Percentiles rank a stretch among this genome's conserved stretches.
Conservation (phyloP, 768 basidiomycete genomes). For the Tylopilus subfusipes region DNA sequence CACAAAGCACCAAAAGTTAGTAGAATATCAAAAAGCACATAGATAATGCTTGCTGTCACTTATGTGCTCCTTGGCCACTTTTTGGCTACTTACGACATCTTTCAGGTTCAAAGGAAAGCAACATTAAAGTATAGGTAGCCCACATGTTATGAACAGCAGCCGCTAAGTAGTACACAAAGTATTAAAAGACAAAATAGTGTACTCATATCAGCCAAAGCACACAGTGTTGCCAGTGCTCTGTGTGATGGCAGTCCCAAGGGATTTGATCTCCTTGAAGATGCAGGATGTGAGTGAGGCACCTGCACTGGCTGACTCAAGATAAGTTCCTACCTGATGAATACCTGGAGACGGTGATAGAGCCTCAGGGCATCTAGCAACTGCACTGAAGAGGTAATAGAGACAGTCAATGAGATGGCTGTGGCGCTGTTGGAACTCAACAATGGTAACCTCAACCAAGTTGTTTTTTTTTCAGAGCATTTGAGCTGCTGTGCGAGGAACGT, state of each 20-base stretch:
- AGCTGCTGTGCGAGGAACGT: conserved; percentile 80
- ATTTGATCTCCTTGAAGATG: conserved; percentile 63
- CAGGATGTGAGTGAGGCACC: conserved; percentile 48
- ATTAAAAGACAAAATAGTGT: no score
- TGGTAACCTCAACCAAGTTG: conserved; percentile 61
- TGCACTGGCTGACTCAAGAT: conserved; percentile 38
- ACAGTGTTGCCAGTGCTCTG: no score
- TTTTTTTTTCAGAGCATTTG: conserved; percentile 76
- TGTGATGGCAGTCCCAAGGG: conserved; percentile 48
- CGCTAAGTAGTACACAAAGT: no score
- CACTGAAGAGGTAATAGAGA: conserved; percentile 58
- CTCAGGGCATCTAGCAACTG: conserved; percentile 41
- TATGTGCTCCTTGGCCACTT: no score
- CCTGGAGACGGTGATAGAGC: conserved; percentile 49
- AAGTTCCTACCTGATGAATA: conserved; percentile 56
- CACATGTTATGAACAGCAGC: no score
- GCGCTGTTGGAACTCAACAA: conserved; percentile 65
- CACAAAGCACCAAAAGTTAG: no score
- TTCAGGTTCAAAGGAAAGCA: no score
- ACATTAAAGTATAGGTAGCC: no score
- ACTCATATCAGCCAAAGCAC: no score
- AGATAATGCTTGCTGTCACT: no score
- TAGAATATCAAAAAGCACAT: no score
- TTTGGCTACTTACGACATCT: no score
- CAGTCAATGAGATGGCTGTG: conserved; percentile 71